Evolutionary conservation across 805 yeast species (phyloP).

Genomic region (Dipodascus albidus): DNA sequence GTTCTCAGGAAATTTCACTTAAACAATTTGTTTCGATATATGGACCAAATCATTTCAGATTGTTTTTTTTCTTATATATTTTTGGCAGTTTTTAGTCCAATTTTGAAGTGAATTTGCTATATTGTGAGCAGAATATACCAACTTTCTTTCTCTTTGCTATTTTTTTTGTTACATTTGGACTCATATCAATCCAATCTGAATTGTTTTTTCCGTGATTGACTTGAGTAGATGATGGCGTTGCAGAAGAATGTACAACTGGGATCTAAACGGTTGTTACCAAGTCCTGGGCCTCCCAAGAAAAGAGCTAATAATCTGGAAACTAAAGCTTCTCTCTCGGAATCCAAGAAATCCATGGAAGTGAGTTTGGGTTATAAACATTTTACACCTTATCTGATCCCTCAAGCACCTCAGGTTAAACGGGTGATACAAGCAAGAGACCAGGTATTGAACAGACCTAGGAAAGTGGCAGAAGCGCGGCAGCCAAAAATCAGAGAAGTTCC

Average conservation of each 20-base stretch:
- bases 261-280: background rate
- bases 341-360: background rate
- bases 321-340: background rate
- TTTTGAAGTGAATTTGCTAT: background rate
- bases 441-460: background rate
- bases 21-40: background rate
- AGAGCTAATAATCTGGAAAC: background rate
- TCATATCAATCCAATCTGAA: background rate
- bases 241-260: background rate
- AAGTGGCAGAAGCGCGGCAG: background rate
- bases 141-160: background rate
- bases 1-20: background rate
- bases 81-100: background rate
- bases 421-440: background rate
- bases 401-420: background rate
- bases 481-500: background rate
- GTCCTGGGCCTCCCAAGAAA: background rate
- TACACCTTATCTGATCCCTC: background rate
- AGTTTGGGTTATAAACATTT: background rate
- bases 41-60: background rate
- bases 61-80: background rate
- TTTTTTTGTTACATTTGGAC: background rate
- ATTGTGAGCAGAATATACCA: no score
- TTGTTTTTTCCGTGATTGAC: background rate
- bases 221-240: background rate